Evolutionary conservation across 768 basidiomycete genomes (phyloP).

Genomic region (Xerocomellus amylosporus): DNA sequence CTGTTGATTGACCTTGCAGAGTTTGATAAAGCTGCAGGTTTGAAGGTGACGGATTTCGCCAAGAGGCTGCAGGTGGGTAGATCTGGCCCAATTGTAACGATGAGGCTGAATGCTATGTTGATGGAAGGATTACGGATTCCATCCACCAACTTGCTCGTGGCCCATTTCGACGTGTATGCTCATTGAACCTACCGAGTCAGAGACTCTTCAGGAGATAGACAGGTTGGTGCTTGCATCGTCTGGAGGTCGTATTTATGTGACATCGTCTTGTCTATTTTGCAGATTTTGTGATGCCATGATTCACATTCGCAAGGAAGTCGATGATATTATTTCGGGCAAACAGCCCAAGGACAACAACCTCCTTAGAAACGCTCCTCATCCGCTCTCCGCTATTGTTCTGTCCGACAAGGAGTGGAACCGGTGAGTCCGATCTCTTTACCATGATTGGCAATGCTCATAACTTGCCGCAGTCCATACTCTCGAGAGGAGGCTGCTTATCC

Average conservation of each 20-base stretch:
- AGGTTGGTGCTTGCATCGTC: slow-evolving; percentile 41
- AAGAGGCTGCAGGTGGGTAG: slow-evolving; percentile 83
- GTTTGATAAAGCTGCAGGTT: slow-evolving; percentile 84
- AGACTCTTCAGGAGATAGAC: slow-evolving; percentile 90
- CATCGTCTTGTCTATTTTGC: not conserved
- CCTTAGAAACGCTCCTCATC: slow-evolving; percentile 92
- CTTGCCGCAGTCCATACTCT: slow-evolving; percentile 70
- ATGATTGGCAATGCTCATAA: slow-evolving; percentile 5
- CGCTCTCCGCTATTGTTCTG: slow-evolving; percentile 67
- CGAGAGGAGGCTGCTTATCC: slow-evolving; percentile 92
- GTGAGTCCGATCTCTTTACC: slow-evolving; percentile 38
- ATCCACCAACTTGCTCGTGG: slow-evolving; percentile 98
- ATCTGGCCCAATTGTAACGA: not conserved
- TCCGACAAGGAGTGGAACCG: slow-evolving; percentile 84
- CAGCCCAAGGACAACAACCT: slow-evolving; percentile 91
- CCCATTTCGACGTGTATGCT: slow-evolving; percentile 96
- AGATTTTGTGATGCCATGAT: slow-evolving; percentile 99
- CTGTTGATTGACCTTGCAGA: slow-evolving; percentile 93
- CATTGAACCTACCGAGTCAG: slow-evolving; percentile 97
- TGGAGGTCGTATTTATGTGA: not conserved
- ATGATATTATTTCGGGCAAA: slow-evolving; percentile 81
- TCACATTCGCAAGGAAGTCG: slow-evolving; percentile 86
- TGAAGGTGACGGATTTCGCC: slow-evolving; percentile 95
- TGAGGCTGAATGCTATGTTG: not conserved
- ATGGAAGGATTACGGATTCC: slow-evolving; percentile 82